Evolutionary conservation across 2,329 filamentous ascomycete genomes (phyloP).

Genomic region (Piedraia hortae): DNA sequence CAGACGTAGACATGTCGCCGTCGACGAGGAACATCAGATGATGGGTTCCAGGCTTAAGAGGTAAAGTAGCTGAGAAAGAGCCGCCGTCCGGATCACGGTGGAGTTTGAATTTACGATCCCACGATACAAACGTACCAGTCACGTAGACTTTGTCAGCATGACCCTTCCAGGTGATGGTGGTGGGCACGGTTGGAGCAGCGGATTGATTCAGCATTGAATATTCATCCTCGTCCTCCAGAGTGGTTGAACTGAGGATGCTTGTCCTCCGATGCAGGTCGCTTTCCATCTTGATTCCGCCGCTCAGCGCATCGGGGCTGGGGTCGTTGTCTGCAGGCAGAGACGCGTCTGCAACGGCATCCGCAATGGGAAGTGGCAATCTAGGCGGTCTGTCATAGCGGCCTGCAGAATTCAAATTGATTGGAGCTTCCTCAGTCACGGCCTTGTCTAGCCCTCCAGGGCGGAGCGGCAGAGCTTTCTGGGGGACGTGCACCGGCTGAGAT

Average conservation of each 20-base stretch:
- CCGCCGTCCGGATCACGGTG: slow-evolving; percentile 33
- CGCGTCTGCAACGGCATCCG: slow-evolving; percentile 70
- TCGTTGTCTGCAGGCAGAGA: no score
- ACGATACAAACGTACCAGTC: slow-evolving; percentile 89
- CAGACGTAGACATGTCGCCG: slow-evolving; percentile 71
- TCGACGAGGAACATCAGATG: slow-evolving; percentile 93
- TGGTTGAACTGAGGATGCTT: slow-evolving; percentile 27
- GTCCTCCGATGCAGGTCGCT: slow-evolving; percentile 26
- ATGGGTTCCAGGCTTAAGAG: slow-evolving; percentile 76
- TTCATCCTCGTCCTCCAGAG: slow-evolving; percentile 45
- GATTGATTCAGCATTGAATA: slow-evolving; percentile 40
- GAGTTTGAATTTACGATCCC: slow-evolving; percentile 80
- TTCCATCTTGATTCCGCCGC: no score
- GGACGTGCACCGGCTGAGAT: slow-evolving; percentile 16
- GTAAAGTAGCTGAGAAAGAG: slow-evolving; percentile 43
- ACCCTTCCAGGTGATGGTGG: slow-evolving; percentile 57
- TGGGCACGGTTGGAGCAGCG: slow-evolving; percentile 53
- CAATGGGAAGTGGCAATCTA: slow-evolving; percentile 72
- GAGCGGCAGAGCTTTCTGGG: slow-evolving; percentile 7
- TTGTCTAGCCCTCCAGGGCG: slow-evolving; percentile 2
- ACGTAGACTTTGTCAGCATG: slow-evolving; percentile 59
- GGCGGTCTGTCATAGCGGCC: slow-evolving; percentile 40
- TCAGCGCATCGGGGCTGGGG: no score
- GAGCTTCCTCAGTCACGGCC: slow-evolving; percentile 11
- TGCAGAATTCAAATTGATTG: no score